Base-by-base conservation (phyloP, 352 stramenopile species). In the Phytophthora nicotianae region DNA sequence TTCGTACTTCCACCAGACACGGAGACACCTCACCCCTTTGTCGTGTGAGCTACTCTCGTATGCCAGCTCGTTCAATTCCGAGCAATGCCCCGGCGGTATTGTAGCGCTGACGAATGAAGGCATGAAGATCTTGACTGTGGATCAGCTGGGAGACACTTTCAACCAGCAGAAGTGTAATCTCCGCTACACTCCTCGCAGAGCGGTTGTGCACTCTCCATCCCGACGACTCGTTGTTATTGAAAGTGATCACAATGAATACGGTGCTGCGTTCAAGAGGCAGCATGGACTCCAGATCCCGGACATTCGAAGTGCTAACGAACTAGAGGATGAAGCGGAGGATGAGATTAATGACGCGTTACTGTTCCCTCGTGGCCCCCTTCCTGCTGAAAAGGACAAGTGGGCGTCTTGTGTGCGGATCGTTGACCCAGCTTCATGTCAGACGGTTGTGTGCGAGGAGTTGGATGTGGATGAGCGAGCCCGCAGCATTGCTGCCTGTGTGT, bases 351-450 rank as follows among this genome's bases (percentile, higher is more conserved):
- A 97, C 23, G 83, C 86, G 5, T 56, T 96, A 8, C 56, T 95
- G 14, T 79, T 86, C 51, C 77, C 84, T 27, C 83, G 81, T 43
- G 81, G 75, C 4, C 77, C 79, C 0, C 61, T 94, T 24, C 80
- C 88, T 2, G 56, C 57, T 21, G 83, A 89, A 37, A 79, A 79
- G 23, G 75, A 77, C 57, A 89, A 93, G 45, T 99, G 98, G 98
- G 97, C 97, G 17, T 99, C 95, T 7, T 99, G 97, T 65, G 74
- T 99, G 33, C 96, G 97, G n/a, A 90, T 99, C 38, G 70, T 99
- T 33, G 97, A 99, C 69, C 96, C 96, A n/a, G 78, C 90, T 3
- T 89, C 95, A 17, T 88, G 79, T 55, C 76, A 93, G 27, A 97
- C 88, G 0, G 76, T 97, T 10, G 74, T 91, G 26, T 93, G 95